Base-by-base conservation (phyloP, 1,139 yeast species). In the Sugiyamaella pinicola region DNA sequence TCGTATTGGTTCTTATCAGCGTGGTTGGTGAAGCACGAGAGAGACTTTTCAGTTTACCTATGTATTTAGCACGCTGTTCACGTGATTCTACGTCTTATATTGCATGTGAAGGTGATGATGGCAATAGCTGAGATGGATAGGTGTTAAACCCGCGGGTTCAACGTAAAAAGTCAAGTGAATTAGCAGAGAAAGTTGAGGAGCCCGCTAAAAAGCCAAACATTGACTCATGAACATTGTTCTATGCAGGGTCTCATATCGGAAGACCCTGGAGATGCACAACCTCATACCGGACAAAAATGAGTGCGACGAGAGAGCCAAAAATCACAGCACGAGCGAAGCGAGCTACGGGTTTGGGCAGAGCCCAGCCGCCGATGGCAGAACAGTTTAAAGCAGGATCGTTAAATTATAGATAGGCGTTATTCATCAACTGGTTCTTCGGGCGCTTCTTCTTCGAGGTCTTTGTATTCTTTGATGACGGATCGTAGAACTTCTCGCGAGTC, bases 401-500 rank as follows among this genome's bases (percentile, higher is more conserved):
- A n/a, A n/a, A 40, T 17, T 21, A 15, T 24, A 40, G 5, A 40
- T 9, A 40, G 5, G 10, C 35, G 8, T 13, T 42, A 42, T 26
- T 42, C 38, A n/a, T 42, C 47, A 15, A 29, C 17, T 19, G 39
- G 39, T 21, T 43, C 39, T n/a, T 46, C 49, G 12, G 42, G 43
- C 2, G 21, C 37, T 21, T 47, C 51, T 15, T 47, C 43, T 21
- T 83, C 87, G 31, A 70, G 55, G 21, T 53, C 73, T 47, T 74
- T 73, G 68, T 93, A 93, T 67, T 88, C 96, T 3, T 83, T 84
- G 29, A 91, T 82, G 17, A 87, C 80, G 17, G 77, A 74, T 44
- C 80, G 78, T 1, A 90, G 86, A 13, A 82, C 79, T 59, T 87
- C 95, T 55, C 90, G 75, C 47, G 96, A 83, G 53, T 87, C 95